A percentile compares a stretch with the other conserved stretches of the same genome.
phyloP scores from a whole-genome alignment of 2,329 filamentous ascomycete genomes.

The Arthrobotrys pseudoclavata region DNA sequence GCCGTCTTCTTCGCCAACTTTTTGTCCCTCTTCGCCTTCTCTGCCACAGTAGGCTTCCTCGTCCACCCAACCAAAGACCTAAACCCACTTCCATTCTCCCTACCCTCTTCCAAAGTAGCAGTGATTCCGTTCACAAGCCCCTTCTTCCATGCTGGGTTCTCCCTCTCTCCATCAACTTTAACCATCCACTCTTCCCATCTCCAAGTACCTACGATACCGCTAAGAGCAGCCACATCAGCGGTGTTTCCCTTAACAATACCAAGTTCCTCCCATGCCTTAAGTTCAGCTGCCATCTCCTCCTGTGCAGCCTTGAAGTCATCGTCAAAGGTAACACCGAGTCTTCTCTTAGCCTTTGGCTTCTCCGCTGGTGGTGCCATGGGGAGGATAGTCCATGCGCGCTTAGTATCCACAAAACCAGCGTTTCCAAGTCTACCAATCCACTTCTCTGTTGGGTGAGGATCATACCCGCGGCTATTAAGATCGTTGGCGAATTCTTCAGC shows the following conservation, averaged over 20 bases:
- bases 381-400: conserved; percentile 88
- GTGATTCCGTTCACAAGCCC: conserved; percentile 73
- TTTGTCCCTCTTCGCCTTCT: conserved; percentile 41
- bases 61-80: conserved; percentile 75
- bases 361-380: conserved; percentile 77
- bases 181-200: conserved; percentile 97
- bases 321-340: conserved; percentile 66
- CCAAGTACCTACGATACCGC: conserved; percentile 86
- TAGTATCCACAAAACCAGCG: conserved; percentile 82
- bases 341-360: conserved; percentile 68
- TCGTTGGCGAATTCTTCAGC: conserved; percentile 93
- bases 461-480: conserved; percentile 89
- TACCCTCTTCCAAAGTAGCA: conserved; percentile 75
- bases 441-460: conserved; percentile 83
- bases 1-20: conserved; percentile 33
- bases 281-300: conserved; percentile 66
- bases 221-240: conserved; percentile 78
- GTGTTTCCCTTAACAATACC: conserved; percentile 76
- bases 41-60: conserved; percentile 70
- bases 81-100: conserved; percentile 73
- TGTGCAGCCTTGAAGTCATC: conserved; percentile 74
- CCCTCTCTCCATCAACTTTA: conserved; percentile 69
- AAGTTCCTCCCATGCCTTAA: conserved; percentile 63
- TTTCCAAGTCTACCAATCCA: conserved; percentile 81
- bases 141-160: conserved; percentile 61